phyloP scores from a whole-genome alignment of 495 filamentous ascomycete species.

The Penicillium desertorum region DNA sequence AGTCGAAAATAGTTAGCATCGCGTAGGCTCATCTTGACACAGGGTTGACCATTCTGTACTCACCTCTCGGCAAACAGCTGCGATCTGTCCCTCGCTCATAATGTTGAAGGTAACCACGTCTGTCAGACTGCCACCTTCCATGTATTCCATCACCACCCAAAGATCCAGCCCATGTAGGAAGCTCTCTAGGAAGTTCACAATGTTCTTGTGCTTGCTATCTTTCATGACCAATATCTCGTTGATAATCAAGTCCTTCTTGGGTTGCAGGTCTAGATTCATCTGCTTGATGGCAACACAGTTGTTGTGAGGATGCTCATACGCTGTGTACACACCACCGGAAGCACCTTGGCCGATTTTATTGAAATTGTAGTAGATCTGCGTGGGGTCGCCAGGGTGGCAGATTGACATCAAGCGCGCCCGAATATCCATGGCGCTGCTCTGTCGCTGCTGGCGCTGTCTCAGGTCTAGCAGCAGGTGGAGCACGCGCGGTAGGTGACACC shows the following conservation, averaged over 20 bases:
- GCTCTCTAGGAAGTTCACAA: slow-evolving; percentile 98
- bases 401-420: slow-evolving; percentile 79
- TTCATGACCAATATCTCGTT: slow-evolving; percentile 99
- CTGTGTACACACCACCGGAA: slow-evolving; percentile 93
- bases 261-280: slow-evolving; percentile 98
- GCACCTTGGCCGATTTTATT: slow-evolving; percentile 98
- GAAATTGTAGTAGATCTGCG: slow-evolving; percentile 79
- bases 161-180: slow-evolving; percentile 84
- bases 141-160: slow-evolving; percentile 99
- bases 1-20: slow-evolving; percentile 14
- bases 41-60: slow-evolving; percentile 17
- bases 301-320: slow-evolving; percentile 79
- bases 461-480: slow-evolving; percentile 62
- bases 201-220: slow-evolving; percentile 96
- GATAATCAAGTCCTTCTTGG: slow-evolving; percentile 98
- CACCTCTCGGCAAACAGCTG: slow-evolving; percentile 89
- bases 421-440: slow-evolving; percentile 77
- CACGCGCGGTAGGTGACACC: slow-evolving; percentile 58
- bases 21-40: not conserved
- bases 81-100: slow-evolving; percentile 96
- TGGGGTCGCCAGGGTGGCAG: slow-evolving; percentile 84
- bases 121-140: slow-evolving; percentile 96
- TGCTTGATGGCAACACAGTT: slow-evolving; percentile 97
- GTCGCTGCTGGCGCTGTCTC: slow-evolving; percentile 72
- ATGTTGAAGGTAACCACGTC: slow-evolving; percentile 99